Conservation (phyloP, 73 alveolate species). For the Symbiodinium pilosum region DNA sequence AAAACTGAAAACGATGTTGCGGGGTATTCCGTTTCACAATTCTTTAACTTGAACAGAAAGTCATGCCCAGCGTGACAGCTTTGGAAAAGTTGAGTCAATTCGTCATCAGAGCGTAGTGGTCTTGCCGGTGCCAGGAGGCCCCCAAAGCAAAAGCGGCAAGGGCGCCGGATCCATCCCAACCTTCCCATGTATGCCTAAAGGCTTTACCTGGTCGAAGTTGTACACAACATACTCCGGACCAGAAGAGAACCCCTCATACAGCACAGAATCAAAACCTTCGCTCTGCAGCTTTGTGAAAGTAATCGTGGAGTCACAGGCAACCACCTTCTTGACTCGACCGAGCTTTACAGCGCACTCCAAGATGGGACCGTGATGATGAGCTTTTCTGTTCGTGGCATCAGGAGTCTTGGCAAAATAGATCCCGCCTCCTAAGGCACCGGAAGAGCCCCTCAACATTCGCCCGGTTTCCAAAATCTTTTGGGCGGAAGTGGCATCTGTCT, state of each 20-base stretch:
- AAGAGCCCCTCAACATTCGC: constrained; percentile 8
- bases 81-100: not conserved
- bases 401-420: constrained; percentile 71
- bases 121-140: constrained; percentile 65
- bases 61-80: not conserved
- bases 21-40: too few relatives aligned
- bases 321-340: not conserved
- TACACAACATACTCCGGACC: constrained; percentile 32
- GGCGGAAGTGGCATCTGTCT: not conserved
- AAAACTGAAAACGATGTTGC: not conserved
- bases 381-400: not conserved
- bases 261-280: not conserved
- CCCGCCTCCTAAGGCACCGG: constrained; percentile 12
- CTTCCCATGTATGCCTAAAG: not conserved
- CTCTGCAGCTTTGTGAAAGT: not conserved
- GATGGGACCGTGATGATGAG: not conserved
- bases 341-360: constrained; percentile 12
- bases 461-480: not conserved
- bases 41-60: not conserved
- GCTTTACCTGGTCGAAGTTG: constrained; percentile 40
- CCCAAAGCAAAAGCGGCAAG: constrained; percentile 39
- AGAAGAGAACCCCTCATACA: not conserved
- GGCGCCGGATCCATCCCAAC: not conserved
- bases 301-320: not conserved
- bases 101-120: not conserved